Evolutionary conservation across 805 yeast species (phyloP).

Genomic region (Metschnikowia gelsemii): DNA sequence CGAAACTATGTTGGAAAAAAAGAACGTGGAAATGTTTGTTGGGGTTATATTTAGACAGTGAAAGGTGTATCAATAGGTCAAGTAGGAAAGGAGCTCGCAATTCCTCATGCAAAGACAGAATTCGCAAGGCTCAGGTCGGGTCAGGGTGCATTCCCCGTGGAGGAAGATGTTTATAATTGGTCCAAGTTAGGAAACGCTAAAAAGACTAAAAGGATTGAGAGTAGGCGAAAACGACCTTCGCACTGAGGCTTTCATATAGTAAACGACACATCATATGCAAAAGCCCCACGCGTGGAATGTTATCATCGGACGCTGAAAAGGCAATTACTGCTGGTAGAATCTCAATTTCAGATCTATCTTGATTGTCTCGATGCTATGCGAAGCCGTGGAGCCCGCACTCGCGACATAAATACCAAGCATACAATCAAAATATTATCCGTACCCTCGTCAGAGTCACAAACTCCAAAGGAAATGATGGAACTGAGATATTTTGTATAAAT

Average conservation of each 20-base stretch:
- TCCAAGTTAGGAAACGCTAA: conserved; percentile 9
- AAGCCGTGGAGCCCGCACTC: too few species aligned
- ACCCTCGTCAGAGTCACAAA: too few species aligned
- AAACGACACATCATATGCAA: neutral
- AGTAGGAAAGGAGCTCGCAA: neutral
- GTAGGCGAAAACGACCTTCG: conserved; percentile 1
- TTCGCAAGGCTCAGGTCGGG: neutral
- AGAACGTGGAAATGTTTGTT: neutral
- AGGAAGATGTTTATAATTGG: conserved; percentile 6
- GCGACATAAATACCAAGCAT: too few species aligned
- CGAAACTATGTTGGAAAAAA: neutral
- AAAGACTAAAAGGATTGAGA: too few species aligned
- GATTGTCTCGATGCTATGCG: too few species aligned
- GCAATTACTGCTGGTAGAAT: neutral
- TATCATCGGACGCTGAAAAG: neutral
- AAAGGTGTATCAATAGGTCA: neutral
- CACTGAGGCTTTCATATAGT: neutral
- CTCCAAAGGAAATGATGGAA: too few species aligned
- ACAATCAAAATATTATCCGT: too few species aligned
- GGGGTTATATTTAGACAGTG: neutral
- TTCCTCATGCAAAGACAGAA: conserved; percentile 1
- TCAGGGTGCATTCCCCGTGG: conserved; percentile 3
- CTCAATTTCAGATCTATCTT: neutral
- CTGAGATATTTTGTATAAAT: too few species aligned
- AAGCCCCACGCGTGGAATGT: conserved; percentile 2